Conservation (phyloP, 2,329 filamentous ascomycete species). For the Clarireedia sp. region DNA sequence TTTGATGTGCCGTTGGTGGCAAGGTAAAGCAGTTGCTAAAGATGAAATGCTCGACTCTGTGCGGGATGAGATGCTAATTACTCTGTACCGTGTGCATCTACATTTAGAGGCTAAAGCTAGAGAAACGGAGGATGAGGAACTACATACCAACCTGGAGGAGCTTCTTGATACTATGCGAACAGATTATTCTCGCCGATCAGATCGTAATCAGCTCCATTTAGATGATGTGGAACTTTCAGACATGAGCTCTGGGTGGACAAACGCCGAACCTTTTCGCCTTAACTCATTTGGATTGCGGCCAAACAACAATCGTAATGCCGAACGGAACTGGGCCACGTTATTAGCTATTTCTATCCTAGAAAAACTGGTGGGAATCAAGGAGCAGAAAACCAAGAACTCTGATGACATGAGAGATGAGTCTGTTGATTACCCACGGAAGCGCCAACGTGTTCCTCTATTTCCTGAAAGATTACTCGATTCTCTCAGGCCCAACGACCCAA, state of each 20-base stretch:
- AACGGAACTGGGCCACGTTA: conserved; percentile 53
- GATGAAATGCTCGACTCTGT: conserved; percentile 49
- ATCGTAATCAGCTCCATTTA: conserved; percentile 67
- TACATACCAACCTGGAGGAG: conserved; percentile 45
- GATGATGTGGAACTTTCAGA: conserved; percentile 55
- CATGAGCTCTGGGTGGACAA: conserved; percentile 22
- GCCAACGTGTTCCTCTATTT: conserved; percentile 20
- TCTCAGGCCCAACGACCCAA: conserved; percentile 21
- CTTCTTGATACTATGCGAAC: conserved; percentile 63
- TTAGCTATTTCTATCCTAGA: conserved; percentile 53
- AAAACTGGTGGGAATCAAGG: conserved; percentile 20
- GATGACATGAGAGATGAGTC: conserved; percentile 10
- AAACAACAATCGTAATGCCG: conserved; percentile 42
- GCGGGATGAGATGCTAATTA: conserved; percentile 70
- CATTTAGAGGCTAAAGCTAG: conserved; percentile 51
- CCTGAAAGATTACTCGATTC: conserved; percentile 24
- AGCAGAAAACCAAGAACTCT: conserved; percentile 7
- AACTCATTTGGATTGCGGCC: conserved; percentile 46
- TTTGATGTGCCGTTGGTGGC: conserved; percentile 70
- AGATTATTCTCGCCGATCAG: conserved; percentile 68
- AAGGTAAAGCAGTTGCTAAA: conserved; percentile 55
- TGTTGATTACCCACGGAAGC: conserved; percentile 24
- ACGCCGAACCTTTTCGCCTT: conserved; percentile 35
- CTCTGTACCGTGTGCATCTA: conserved; percentile 57
- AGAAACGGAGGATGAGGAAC: conserved; percentile 31